Conservation (phyloP, 352 stramenopile genomes). For the Pythium graminicola region DNA sequence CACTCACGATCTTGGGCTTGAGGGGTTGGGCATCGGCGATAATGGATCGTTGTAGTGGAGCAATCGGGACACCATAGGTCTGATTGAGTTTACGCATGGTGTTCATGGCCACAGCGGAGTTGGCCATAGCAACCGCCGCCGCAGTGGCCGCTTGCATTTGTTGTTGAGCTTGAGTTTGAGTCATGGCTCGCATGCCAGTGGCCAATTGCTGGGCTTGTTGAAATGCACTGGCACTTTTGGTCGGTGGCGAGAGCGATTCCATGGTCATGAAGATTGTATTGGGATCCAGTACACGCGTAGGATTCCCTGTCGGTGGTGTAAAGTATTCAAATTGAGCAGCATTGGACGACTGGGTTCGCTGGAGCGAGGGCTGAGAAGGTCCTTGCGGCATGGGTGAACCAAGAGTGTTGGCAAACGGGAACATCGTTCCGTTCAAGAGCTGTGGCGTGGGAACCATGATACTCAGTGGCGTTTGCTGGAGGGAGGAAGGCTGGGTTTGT, state of each 20-base stretch:
- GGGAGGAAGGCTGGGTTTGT: background rate
- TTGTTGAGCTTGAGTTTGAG: conserved; percentile 16
- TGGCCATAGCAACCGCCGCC: conserved; percentile 47
- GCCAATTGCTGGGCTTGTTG: conserved; percentile 18
- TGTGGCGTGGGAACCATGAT: conserved; percentile 35
- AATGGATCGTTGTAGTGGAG: conserved; percentile 34
- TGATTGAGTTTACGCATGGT: conserved; percentile 50
- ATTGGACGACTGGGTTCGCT: background rate
- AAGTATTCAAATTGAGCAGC: conserved; percentile 45
- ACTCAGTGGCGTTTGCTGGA: conserved; percentile 11
- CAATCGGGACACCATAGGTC: conserved; percentile 46
- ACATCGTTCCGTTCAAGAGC: conserved; percentile 24
- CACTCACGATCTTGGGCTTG: conserved; percentile 35
- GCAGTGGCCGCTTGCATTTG: conserved; percentile 35
- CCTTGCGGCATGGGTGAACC: conserved; percentile 2
- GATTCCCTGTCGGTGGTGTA: conserved; percentile 35
- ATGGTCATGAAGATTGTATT: conserved; percentile 37
- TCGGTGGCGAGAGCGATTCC: conserved; percentile 33
- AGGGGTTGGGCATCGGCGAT: conserved; percentile 25
- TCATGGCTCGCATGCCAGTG: conserved; percentile 5
- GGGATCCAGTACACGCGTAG: conserved; percentile 27
- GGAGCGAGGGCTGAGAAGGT: background rate
- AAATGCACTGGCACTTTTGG: conserved; percentile 28
- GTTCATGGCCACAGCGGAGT: conserved; percentile 44
- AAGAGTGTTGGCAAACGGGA: conserved; percentile 16